These are phyloP conservation scores for Podochytrium sp. DNA, from an alignment of 192 early-diverging fungal genomes.

Conservation along the genomic window DNA sequence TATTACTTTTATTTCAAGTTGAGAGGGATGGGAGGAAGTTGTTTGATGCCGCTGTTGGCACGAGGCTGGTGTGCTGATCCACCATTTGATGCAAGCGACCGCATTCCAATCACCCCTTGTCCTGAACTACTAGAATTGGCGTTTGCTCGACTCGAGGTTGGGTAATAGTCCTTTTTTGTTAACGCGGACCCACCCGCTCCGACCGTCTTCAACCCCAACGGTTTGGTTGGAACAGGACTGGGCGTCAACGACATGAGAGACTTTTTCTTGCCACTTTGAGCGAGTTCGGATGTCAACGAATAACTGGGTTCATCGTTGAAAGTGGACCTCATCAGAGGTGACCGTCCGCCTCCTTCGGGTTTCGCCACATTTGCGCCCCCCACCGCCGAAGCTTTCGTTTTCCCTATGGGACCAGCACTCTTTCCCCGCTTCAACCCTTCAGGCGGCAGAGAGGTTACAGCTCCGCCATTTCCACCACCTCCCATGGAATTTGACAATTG, in stretches of 20 bases:
- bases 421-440: constrained; percentile 17
- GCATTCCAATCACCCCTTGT: neutral
- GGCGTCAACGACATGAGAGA: neutral
- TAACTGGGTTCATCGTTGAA: neutral
- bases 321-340: neutral
- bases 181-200: neutral
- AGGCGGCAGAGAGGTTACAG: neutral
- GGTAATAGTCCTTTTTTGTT: too few species aligned
- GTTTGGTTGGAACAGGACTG: neutral
- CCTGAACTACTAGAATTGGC: neutral
- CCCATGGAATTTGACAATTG: neutral
- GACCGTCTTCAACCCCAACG: neutral
- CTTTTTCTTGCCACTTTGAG: constrained; percentile 9
- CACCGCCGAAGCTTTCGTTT: neutral
- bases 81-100: neutral
- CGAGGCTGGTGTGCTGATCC: neutral
- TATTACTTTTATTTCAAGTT: too few species aligned
- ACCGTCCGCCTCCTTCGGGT: neutral
- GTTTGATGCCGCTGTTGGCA: neutral
- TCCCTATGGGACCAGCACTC: constrained; percentile 3
- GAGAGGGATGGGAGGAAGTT: neutral
- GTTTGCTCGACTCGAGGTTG: too few species aligned
- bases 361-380: neutral
- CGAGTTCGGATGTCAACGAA: neutral
- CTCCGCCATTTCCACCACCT: too few species aligned